Evolutionary conservation across 2,329 filamentous ascomycete genomes (phyloP).

Genomic region (Ramularia collo-cygni): DNA sequence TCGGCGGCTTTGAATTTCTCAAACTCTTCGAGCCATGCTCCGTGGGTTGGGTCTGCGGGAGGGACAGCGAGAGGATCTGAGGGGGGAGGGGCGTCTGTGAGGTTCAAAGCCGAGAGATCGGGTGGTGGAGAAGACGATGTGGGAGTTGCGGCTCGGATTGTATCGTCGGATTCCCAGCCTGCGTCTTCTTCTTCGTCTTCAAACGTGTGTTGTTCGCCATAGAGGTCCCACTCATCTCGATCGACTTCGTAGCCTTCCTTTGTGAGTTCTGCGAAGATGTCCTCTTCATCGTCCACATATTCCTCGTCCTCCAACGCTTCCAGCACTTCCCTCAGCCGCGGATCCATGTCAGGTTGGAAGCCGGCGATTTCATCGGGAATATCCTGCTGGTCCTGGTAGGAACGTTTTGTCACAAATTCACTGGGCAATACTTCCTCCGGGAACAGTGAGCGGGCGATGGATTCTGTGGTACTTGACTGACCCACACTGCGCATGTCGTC

Average conservation of each 20-base stretch:
- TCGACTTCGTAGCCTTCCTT: conserved; percentile 66
- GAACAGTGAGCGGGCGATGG: conserved; percentile 42
- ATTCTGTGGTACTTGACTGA: conserved; percentile 35
- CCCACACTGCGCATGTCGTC: conserved; percentile 35
- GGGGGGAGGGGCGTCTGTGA: conserved; percentile 30
- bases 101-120: conserved; percentile 19
- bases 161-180: conserved; percentile 93
- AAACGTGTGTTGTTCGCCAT: conserved; percentile 29
- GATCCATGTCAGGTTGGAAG: conserved; percentile 98
- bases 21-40: conserved; percentile 88
- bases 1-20: conserved; percentile 69
- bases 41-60: conserved; percentile 44
- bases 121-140: conserved; percentile 16
- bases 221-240: conserved; percentile 67
- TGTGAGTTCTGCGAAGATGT: conserved; percentile 70
- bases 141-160: conserved; percentile 59
- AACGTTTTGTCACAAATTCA: conserved; percentile 67
- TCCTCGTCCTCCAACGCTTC: conserved; percentile 94
- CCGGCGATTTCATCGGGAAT: conserved; percentile 85
- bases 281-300: conserved; percentile 79
- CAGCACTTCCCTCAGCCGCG: conserved; percentile 77
- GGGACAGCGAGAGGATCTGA: conserved; percentile 29
- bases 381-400: conserved; percentile 89
- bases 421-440: conserved; percentile 71
- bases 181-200: conserved; percentile 52